Evolutionary conservation across 148 eudicot species (phyloP).

Genomic region (Silene uniflora): DNA sequence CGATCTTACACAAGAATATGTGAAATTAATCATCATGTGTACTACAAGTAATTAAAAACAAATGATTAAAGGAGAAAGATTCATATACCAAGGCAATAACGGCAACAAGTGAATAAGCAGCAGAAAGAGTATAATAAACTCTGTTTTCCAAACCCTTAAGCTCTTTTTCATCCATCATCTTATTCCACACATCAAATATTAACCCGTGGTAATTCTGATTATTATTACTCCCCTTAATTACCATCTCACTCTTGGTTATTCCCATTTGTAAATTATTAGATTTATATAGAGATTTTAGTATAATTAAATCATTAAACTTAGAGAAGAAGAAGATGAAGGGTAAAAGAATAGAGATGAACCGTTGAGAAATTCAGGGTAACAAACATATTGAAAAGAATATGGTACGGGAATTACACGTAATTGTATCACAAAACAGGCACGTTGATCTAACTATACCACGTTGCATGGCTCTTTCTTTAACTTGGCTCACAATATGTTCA

Average conservation of each 20-base stretch:
- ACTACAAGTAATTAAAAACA: not conserved
- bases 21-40: too few species aligned
- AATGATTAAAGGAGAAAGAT: not conserved
- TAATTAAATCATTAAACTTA: not conserved
- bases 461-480: not conserved
- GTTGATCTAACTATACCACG: constrained; percentile 17
- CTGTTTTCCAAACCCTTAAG: constrained; percentile 19
- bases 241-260: constrained; percentile 18
- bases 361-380: constrained; percentile 27
- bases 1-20: too few species aligned
- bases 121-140: constrained; percentile 39
- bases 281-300: not conserved
- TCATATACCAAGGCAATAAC: constrained; percentile 34
- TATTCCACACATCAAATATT: constrained; percentile 24
- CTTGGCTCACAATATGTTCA: not conserved
- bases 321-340: not conserved
- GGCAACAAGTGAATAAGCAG: constrained; percentile 32
- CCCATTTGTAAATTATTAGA: not conserved
- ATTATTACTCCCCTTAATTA: constrained; percentile 8
- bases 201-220: not conserved
- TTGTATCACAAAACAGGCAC: constrained; percentile 9
- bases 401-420: constrained; percentile 18
- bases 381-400: constrained; percentile 3
- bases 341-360: not conserved
- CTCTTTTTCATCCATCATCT: constrained; percentile 16